These are phyloP conservation scores for Ophiostoma ips DNA, from an alignment of 2,329 filamentous ascomycete genomes.

Conservation along the genomic window DNA sequence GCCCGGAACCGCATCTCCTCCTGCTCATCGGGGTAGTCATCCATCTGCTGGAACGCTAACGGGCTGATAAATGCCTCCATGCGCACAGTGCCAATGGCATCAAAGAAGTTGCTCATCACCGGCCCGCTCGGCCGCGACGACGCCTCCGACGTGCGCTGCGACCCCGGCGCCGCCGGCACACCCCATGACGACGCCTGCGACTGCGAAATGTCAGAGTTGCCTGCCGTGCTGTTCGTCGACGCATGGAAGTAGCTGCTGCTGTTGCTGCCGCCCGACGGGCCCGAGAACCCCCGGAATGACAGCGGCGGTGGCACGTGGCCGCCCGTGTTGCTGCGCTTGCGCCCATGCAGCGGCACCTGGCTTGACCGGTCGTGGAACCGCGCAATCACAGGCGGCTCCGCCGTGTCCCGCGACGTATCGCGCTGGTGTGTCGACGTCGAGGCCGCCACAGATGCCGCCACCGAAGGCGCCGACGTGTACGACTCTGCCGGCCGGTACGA, in stretches of 20 bases:
- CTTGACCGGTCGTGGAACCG: constrained; percentile 43
- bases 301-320: constrained; percentile 56
- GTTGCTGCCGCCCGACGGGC: constrained; percentile 27
- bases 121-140: constrained; percentile 30
- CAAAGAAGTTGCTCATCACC: constrained; percentile 53
- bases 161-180: constrained; percentile 16
- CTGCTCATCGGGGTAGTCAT: constrained; percentile 33
- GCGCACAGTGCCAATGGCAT: constrained; percentile 76
- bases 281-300: constrained; percentile 64
- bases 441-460: constrained; percentile 8
- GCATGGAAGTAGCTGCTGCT: constrained; percentile 28
- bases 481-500: constrained; percentile 14
- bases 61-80: constrained; percentile 93
- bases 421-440: constrained; percentile 27
- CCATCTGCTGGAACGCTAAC: constrained; percentile 30
- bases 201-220: constrained; percentile 38
- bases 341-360: constrained; percentile 44
- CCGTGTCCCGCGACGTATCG: constrained; percentile 43
- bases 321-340: constrained; percentile 82
- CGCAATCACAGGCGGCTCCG: constrained; percentile 58
- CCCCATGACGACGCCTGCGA: constrained; percentile 35
- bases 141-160: constrained; percentile 41
- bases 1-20: constrained; percentile 35
- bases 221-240: constrained; percentile 42
- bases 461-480: constrained; percentile 18